Base-by-base conservation (phyloP, 495 filamentous ascomycete species). In the Lindgomyces ingoldianus region DNA sequence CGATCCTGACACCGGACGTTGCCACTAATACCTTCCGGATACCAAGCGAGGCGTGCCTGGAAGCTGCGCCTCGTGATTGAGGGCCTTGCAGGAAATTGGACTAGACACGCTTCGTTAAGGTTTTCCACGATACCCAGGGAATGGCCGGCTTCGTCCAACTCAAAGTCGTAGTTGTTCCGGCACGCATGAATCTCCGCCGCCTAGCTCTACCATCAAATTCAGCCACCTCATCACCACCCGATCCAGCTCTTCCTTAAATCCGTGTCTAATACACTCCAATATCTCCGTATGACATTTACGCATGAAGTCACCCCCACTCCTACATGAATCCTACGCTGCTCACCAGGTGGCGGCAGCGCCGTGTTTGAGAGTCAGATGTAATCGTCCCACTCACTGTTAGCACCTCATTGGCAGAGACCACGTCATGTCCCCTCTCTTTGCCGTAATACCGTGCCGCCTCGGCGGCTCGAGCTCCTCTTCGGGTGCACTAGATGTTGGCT, bases 311-410 rank as follows among this genome's bases (percentile, higher is more conserved):
- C 56, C 41, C n/a, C 44, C 42, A 59, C 39, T 49, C 44, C 41
- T 48, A 48, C 48, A 59, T 59, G n/a, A 59, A 48, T 33, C 56
- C 56, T 59, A 59, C 47, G 56, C 21, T 24, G 44, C 56, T 59
- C 21, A 47, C 42, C 29, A 59, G 56, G 42, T 59, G 14, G 30
- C 48, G 26, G 56, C 42, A 48, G 56, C 26, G 26, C 56, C 21
- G 21, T 59, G 26, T 47, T 59, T 61, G 21, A 49, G 57, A 61
- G 45, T 61, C 21, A 22, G 52, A 61, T 52, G n/a, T 61, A 25
- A 61, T 51, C 29, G 22, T 61, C 42, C 57, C 22, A 52, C 57
- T 51, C 18, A 61, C 57, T 61, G 21, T 44, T 21, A 51, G 57
- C 47, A 47, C 39, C 25, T 22, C 41, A 47, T 58, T 58, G 26